These are phyloP conservation scores for Colletotrichum lupini DNA, from an alignment of 2,329 filamentous ascomycete species.

Conservation along the genomic window DNA sequence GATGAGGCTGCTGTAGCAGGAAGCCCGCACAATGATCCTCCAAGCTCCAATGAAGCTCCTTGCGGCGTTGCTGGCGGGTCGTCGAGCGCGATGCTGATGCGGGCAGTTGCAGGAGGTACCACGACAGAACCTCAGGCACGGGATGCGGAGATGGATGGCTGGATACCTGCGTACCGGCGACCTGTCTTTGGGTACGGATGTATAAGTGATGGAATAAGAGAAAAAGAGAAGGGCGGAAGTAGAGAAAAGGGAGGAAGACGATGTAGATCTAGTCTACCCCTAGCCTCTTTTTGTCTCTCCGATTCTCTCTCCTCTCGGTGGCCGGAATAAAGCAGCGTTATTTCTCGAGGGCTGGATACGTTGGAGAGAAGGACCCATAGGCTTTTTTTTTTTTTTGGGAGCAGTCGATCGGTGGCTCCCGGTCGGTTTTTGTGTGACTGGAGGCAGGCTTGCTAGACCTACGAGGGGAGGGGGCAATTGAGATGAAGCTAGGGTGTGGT, in stretches of 20 bases:
- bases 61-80: conserved; percentile 59
- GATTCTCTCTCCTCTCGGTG: conserved; percentile 18
- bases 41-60: conserved; percentile 60
- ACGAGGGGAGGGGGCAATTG: conserved; percentile 52
- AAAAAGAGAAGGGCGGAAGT: conserved; percentile 18
- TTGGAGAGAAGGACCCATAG: conserved; percentile 44
- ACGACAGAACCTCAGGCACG: conserved; percentile 46
- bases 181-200: not conserved
- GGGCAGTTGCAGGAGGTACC: conserved; percentile 57
- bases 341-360: conserved; percentile 34
- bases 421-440: conserved; percentile 63
- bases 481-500: conserved; percentile 56
- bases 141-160: conserved; percentile 39
- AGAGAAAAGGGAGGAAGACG: conserved; percentile 36
- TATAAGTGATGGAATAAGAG: conserved; percentile 27
- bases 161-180: conserved; percentile 13
- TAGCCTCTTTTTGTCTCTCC: conserved; percentile 19
- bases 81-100: conserved; percentile 51
- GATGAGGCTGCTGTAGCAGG: conserved; percentile 58
- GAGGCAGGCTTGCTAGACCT: conserved; percentile 36
- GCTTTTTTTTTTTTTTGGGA: conserved; percentile 42
- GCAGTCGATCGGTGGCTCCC: conserved; percentile 53
- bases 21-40: conserved; percentile 58
- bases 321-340: conserved; percentile 36
- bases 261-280: conserved; percentile 23